A percentile compares a stretch with the other conserved stretches of the same genome.
These are phyloP conservation scores for Amanita pseudoporphyria DNA, from an alignment of 768 basidiomycete species.

Conservation along the genomic window DNA sequence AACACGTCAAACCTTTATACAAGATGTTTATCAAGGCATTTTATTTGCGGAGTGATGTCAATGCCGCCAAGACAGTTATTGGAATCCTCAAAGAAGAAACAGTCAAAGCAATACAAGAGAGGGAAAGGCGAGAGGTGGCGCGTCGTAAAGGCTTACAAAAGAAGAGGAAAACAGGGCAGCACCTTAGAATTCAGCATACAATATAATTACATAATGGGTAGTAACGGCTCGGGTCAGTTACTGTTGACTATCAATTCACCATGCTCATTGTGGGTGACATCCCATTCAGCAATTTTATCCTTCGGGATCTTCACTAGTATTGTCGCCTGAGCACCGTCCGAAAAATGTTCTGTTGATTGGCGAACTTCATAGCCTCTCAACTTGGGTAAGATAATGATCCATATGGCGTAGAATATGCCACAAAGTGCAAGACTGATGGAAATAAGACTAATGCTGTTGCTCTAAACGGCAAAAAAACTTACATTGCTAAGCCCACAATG, in stretches of 20 bases:
- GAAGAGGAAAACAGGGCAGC: conserved; percentile 13
- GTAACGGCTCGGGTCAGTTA: not conserved
- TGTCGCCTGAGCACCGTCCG: conserved; percentile 25
- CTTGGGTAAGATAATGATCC: conserved; percentile 33
- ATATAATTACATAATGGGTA: not conserved
- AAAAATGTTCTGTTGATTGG: conserved; percentile 32
- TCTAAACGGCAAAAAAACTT: conserved; percentile 9
- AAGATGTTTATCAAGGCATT: conserved; percentile 67
- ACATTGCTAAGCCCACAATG: conserved; percentile 27
- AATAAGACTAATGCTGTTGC: not conserved
- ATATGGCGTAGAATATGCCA: conserved; percentile 21
- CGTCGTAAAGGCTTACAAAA: conserved; percentile 23
- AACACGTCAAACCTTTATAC: conserved; percentile 59
- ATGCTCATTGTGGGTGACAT: conserved; percentile 25
- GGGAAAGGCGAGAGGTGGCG: conserved; percentile 22
- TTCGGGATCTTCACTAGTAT: conserved; percentile 22
- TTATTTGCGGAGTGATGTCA: conserved; percentile 40
- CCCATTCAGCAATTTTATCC: conserved; percentile 22
- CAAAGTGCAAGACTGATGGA: conserved; percentile 20
- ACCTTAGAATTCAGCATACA: not conserved
- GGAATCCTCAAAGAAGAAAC: conserved; percentile 44
- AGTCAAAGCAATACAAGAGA: conserved; percentile 16
- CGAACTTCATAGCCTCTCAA: conserved; percentile 32
- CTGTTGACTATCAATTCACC: conserved; percentile 16
- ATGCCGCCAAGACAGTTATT: conserved; percentile 42